Evolutionary conservation across 148 eudicot genomes (phyloP), one percentile per base, ranked within the genome.

Genomic region (Camellia japonica): DNA sequence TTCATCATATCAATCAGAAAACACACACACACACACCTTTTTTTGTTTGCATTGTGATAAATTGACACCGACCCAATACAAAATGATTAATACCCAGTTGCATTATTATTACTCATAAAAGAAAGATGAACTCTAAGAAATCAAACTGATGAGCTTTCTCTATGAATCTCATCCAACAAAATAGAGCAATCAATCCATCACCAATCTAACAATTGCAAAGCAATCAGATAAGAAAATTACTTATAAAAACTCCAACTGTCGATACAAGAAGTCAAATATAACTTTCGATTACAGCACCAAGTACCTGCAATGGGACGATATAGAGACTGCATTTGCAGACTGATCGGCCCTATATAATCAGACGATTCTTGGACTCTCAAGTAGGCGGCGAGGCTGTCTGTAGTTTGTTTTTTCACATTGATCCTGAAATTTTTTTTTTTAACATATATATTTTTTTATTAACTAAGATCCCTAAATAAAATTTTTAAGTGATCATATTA

Each of bases 221-320:
- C 8, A 68, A 68, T 49, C 73, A n/a, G 55, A 70, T 46, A 70
- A 70, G 51, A 54, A 46, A 70, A 54, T 54, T 54, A 54, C 58
- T 47, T 46, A 46, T 0, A 70, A 46, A 70, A 46, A 46, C 5
- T 14, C 72, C 3, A 70, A 46, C 1, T 47, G 30, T 47, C 3
- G 73, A 46, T 70, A 55, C 30, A 52, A 70, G 30, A 23, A 30
- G 19, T 19, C 54, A 30, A 30, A 30, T 30, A 30, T 30, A 30
- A 30, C 30, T 30, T 30, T 30, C 30, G 30, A 30, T 30, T 30
- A 30, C 30, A 30, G 30, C 1, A 30, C 30, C 30, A 30, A 30
- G 30, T 30, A 30, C 30, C 30, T 30, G 30, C 30, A 30, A 30
- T 30, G 30, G 30, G 30, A 30, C 30, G 30, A 30, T 30, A 30